Evolutionary conservation across 257 asterid species (phyloP), one percentile per base, ranked within the genome.

Genomic region (Datura wrightii): DNA sequence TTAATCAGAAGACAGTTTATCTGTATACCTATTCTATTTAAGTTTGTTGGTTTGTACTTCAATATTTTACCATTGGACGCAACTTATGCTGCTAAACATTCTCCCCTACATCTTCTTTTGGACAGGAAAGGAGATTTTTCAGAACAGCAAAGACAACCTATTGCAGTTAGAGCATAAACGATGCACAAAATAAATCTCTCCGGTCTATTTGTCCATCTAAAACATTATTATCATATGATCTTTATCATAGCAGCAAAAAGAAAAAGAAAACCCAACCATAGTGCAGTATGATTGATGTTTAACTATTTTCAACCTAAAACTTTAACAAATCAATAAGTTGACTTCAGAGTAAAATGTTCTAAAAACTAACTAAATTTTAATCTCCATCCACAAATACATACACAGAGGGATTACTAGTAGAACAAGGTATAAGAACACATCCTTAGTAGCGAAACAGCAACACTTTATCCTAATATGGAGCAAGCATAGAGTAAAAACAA

Each of bases 81-180:
- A 74, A 74, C n/a, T 53, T 74, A 31, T 41, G 10, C n/a, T 74
- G 60, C 41, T 69, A 69, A 69, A 39, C 14, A 69, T 42, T 52
- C 81, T 74, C 24, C 59, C 60, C 19, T 24, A 48, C 81, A 11
- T 48, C 80, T 74, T 74, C 44, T 74, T 74, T 74, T 74, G 81
- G 59, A 48, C 42, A 6, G 11, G 80, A 24, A 72, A 46, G 58
- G 56, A 7, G 58, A 31, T 6, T 44, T 71, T 44, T 19, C 80
- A 44, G 41, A n/a, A 46, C n/a, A 72, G 46, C 16, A 48, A 19
- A 46, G 41, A 10, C 37, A 24, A 19, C 58, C 11, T 10, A 11
- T 72, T 44, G 41, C 46, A 72, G 80, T 44, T 44, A n/a, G 58
- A 72, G 10, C 55, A 46, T 48, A 72, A 72, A 5, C 80, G 37